Evolutionary conservation across 2,329 filamentous ascomycete genomes (phyloP).

Genomic region (Colletotrichum zoysiae): DNA sequence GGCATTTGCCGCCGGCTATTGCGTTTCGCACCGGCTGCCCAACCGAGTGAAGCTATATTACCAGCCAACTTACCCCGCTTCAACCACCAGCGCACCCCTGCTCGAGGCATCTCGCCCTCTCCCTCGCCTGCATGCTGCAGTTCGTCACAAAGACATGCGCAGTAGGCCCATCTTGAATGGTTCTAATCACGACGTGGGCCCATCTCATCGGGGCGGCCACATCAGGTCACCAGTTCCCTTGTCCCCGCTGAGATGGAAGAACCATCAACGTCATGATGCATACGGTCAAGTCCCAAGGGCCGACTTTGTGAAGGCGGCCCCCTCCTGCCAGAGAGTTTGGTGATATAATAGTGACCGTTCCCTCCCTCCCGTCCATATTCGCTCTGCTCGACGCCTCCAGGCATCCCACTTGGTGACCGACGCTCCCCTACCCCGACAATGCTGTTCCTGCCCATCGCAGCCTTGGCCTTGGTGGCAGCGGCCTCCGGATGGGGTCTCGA

Average conservation of each 20-base stretch:
- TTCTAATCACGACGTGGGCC: not conserved
- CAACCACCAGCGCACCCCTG: slow-evolving; percentile 1
- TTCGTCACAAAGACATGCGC: slow-evolving; percentile 1
- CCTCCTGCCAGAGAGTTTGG: not conserved
- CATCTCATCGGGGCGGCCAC: slow-evolving; percentile 12
- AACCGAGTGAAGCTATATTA: slow-evolving; percentile 8
- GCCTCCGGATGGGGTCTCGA: slow-evolving; percentile 48
- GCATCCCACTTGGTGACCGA: not conserved
- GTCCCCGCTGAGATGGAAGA: slow-evolving; percentile 10
- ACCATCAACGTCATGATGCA: slow-evolving; percentile 13
- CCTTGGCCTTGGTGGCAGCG: slow-evolving; percentile 33
- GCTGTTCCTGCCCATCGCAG: slow-evolving; percentile 20
- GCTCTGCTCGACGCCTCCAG: not conserved
- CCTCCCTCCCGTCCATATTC: too few species aligned
- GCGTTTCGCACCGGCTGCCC: not conserved
- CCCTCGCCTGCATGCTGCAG: slow-evolving; percentile 14
- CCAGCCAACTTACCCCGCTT: slow-evolving; percentile 35
- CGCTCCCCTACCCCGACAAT: slow-evolving; percentile 8
- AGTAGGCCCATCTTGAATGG: not conserved
- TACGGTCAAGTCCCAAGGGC: not conserved
- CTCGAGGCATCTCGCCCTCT: slow-evolving; percentile 9
- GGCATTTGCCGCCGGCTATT: not conserved
- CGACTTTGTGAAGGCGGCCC: slow-evolving; percentile 12
- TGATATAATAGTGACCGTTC: not conserved
- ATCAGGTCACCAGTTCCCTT: slow-evolving; percentile 18